phyloP scores from a whole-genome alignment of 208 protist genomes.

The Leptomonas seymouri region DNA sequence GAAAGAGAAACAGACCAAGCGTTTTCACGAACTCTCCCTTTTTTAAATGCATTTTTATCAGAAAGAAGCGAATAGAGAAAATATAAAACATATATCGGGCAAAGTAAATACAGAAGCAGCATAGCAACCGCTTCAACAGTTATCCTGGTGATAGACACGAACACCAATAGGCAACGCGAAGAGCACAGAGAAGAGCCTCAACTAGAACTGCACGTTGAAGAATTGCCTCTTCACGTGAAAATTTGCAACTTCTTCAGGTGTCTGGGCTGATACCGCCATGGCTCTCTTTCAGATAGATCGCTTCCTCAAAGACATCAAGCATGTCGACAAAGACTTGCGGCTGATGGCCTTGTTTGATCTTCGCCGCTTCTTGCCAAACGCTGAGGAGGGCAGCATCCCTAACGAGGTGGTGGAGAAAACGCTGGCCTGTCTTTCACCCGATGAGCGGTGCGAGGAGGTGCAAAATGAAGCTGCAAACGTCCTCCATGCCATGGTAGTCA shows the following conservation, averaged over 20 bases:
- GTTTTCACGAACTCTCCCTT: no score
- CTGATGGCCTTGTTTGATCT: slow-evolving; percentile 79
- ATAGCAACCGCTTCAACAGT: no score
- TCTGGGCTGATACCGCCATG: background rate
- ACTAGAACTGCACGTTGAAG: background rate
- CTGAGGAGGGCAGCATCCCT: slow-evolving; percentile 7
- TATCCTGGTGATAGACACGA: no score
- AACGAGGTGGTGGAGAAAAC: slow-evolving; percentile 37
- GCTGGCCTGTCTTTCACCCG: slow-evolving; percentile 42
- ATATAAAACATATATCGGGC: no score
- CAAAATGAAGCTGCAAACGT: slow-evolving; percentile 37
- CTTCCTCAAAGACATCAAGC: slow-evolving; percentile 52
- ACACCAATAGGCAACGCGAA: no score
- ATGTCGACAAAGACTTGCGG: slow-evolving; percentile 71
- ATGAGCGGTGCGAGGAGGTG: slow-evolving; percentile 44
- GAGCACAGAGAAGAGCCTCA: background rate
- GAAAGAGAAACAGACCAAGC: no score
- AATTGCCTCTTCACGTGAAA: background rate
- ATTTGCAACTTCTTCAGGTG: no score
- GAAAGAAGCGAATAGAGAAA: no score
- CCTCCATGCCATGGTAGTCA: slow-evolving; percentile 36
- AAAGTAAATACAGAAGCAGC: no score
- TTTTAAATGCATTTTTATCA: no score
- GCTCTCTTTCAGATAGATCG: slow-evolving; percentile 30
- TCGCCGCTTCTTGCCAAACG: slow-evolving; percentile 32